Evolutionary conservation across 768 basidiomycete species (phyloP), one percentile per base, ranked within the genome.

Genomic region (Pisolithus marmoratus): DNA sequence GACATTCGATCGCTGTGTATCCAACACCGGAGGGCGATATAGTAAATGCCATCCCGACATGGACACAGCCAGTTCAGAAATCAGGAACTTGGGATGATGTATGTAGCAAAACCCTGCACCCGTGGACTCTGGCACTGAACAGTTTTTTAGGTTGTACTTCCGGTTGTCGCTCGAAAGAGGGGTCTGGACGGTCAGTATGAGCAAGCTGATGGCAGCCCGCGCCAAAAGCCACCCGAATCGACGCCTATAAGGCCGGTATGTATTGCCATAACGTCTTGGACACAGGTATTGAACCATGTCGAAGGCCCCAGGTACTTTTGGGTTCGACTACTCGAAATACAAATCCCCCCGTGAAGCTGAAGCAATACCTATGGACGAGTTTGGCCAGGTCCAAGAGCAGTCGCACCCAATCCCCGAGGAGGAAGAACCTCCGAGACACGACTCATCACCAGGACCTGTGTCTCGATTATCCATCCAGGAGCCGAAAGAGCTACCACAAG

Each of bases 71-170:
- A 23, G 72, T 84, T 24, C 78, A 76, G 23, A 71, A 70, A 52
- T 73, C 78, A 22, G 86, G 87, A 1, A 90, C 88, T 60, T 93
- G 90, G 90, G 90, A 93, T 61, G 90, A 93, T 63, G 88, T 82
- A 60, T 62, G 78, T 34, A 72, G 26, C 38, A 46, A 6, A 47
- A 4, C 12, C 11, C 56, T 34, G 45, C 14, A 38, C 38, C 2
- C 15, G 34, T 23, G 29, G 3, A 27, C 45, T 5, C 58, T 54
- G 49, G 46, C 48, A 46, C 22, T 19, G 31, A 26, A n/a, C 38
- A 52, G 19, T 23, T 42, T 48, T 40, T 4, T 56, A 90, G 88
- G 88, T 91, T 37, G 85, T 93, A 1, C 72, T 92, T 12, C 90
- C 90, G 23, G 88, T 86, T 5, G 88, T 93, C 12, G 89, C 90